Evolutionary conservation across 345 rosid species (phyloP).

Genomic region (Limnanthes douglasii): DNA sequence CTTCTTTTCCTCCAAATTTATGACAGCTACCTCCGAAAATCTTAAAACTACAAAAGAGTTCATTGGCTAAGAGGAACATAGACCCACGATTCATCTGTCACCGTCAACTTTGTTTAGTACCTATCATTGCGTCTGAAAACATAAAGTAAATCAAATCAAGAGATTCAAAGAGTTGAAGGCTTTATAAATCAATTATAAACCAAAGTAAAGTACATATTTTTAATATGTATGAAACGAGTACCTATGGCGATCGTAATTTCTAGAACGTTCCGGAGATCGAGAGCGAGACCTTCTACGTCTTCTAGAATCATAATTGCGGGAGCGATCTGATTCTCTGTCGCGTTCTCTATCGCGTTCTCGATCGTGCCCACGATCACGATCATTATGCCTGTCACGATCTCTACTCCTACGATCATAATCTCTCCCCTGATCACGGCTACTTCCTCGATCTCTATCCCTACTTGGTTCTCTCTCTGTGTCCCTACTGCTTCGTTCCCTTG

Average conservation of each 20-base stretch:
- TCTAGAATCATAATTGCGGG: constrained; percentile 76
- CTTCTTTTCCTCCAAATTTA: too few relatives aligned
- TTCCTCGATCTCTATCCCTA: constrained; percentile 50
- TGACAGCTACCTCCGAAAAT: too few relatives aligned
- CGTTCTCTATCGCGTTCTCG: constrained; percentile 40
- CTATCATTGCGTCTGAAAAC: too few relatives aligned
- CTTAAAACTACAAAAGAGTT: too few relatives aligned
- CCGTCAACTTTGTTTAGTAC: too few relatives aligned
- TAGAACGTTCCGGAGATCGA: constrained; percentile 56
- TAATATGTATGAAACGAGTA: constrained; percentile 12
- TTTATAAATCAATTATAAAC: too few relatives aligned
- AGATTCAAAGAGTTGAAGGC: too few relatives aligned
- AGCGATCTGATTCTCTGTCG: constrained; percentile 42
- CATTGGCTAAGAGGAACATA: too few relatives aligned
- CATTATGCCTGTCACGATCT: constrained; percentile 72
- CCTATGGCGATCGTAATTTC: constrained; percentile 89
- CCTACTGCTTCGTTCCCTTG: constrained; percentile 58
- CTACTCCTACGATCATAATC: constrained; percentile 81
- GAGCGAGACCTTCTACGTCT: constrained; percentile 70
- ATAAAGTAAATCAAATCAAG: too few relatives aligned
- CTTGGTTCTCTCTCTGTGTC: constrained; percentile 47
- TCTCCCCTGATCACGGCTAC: constrained; percentile 63
- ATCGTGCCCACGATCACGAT: constrained; percentile 50
- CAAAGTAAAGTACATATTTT: too few relatives aligned
- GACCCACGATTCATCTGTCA: too few relatives aligned